These are phyloP conservation scores for Lyophyllum decastes DNA, from an alignment of 768 basidiomycete genomes.

Conservation along the genomic window DNA sequence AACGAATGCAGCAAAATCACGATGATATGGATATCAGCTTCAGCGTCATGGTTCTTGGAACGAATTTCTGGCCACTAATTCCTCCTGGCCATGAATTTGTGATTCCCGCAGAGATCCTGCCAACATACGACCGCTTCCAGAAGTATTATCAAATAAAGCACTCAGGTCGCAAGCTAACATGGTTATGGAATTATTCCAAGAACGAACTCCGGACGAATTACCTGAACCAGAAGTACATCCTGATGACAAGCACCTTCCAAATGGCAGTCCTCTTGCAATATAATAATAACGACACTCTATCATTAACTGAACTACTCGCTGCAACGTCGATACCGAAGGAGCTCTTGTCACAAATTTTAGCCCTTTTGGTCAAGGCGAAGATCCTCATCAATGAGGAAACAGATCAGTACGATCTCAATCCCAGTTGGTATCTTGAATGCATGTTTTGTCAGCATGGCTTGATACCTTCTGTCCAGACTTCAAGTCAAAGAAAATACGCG, in stretches of 20 bases:
- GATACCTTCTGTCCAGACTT: conserved; percentile 50
- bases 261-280: conserved; percentile 94
- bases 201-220: conserved; percentile 95
- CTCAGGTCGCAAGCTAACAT: conserved; percentile 92
- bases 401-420: conserved; percentile 92
- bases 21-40: conserved; percentile 89
- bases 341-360: conserved; percentile 69
- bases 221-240: conserved; percentile 90
- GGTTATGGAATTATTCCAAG: conserved; percentile 98
- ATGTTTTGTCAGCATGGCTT: neutral
- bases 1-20: conserved; percentile 86
- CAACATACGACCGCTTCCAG: conserved; percentile 89
- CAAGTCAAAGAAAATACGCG: conserved; percentile 92
- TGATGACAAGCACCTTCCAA: conserved; percentile 95
- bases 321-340: conserved; percentile 85
- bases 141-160: conserved; percentile 94
- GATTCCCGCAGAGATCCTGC: conserved; percentile 84
- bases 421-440: conserved; percentile 37
- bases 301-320: conserved; percentile 72
- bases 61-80: conserved; percentile 93
- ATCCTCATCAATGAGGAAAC: conserved; percentile 86
- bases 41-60: conserved; percentile 90
- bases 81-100: conserved; percentile 84
- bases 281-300: conserved; percentile 86
- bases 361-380: conserved; percentile 83